Evolutionary conservation across 2,329 filamentous ascomycete genomes (phyloP).

Genomic region (Neonectria coccinea): DNA sequence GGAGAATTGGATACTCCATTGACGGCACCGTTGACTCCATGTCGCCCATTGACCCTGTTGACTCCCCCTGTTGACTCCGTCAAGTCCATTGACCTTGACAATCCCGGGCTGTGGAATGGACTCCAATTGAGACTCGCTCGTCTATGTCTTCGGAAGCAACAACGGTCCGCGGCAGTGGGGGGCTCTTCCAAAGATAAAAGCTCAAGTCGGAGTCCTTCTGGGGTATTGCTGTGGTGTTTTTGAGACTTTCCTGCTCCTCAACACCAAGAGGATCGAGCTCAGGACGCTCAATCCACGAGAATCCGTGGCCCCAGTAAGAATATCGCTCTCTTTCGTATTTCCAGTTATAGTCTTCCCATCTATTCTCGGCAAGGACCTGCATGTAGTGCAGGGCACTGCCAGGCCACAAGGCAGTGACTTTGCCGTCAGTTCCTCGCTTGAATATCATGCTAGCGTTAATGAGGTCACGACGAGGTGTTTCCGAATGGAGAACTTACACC

Average conservation of each 20-base stretch:
- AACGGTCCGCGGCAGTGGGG: constrained; percentile 7
- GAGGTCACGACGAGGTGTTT: neutral
- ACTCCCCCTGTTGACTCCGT: neutral
- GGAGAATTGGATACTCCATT: no score
- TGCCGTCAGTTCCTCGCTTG: constrained; percentile 50
- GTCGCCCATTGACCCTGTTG: neutral
- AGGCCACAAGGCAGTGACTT: constrained; percentile 56
- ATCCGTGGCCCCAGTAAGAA: constrained; percentile 38
- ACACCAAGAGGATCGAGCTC: constrained; percentile 35
- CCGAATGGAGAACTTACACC: constrained; percentile 52
- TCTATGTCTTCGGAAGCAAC: neutral
- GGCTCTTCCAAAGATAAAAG: constrained; percentile 28
- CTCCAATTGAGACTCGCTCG: neutral
- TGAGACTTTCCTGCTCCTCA: constrained; percentile 16
- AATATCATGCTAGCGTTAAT: constrained; percentile 20
- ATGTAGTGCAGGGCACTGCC: constrained; percentile 61
- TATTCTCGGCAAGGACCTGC: constrained; percentile 51
- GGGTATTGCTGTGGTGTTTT: constrained; percentile 7
- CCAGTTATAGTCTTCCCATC: constrained; percentile 45
- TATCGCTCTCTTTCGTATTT: constrained; percentile 36
- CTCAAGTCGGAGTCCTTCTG: constrained; percentile 24
- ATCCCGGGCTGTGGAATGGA: neutral
- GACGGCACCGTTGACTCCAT: no score
- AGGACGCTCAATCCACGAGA: constrained; percentile 40
- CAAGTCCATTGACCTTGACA: neutral